Conservation (phyloP, 139 green algal genomes). For the Chlamydomonas sphaeroides region DNA sequence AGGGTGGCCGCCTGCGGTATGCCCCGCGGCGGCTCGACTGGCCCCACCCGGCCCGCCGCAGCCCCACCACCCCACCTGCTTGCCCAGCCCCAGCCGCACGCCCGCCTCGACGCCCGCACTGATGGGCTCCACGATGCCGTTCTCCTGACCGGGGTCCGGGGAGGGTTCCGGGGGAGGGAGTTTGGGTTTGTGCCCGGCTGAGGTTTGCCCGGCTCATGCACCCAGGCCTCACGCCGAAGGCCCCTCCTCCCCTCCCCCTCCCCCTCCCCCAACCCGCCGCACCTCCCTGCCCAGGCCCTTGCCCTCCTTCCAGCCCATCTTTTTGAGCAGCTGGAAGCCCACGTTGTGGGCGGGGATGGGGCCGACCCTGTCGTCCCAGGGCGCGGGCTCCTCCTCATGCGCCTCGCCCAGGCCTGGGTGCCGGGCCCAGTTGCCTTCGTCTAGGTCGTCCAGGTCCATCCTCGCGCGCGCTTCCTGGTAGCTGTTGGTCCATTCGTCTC, state of each 20-base stretch:
- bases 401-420: background rate
- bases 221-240: background rate
- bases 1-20: too few species aligned
- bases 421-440: too few species aligned
- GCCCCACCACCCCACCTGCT: conserved; percentile 60
- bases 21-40: too few species aligned
- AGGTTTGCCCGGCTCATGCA: background rate
- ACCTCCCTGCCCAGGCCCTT: conserved; percentile 71
- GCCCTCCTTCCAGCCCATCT: conserved; percentile 86
- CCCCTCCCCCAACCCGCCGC: background rate
- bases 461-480: conserved; percentile 1
- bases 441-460: conserved; percentile 2
- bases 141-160: background rate
- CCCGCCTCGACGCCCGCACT: conserved; percentile 68
- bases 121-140: conserved; percentile 85
- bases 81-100: conserved; percentile 82
- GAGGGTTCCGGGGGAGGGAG: background rate
- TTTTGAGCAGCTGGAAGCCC: conserved; percentile 83
- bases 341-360: conserved; percentile 67
- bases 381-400: background rate
- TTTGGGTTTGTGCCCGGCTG: background rate
- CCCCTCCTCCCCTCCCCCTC: background rate
- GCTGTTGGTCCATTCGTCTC: conserved; percentile 37
- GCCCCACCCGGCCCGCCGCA: too few species aligned
- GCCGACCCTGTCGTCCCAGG: background rate